These are phyloP conservation scores for Parsonsia alboflavescens DNA, from an alignment of 257 asterid genomes.

Conservation along the genomic window DNA sequence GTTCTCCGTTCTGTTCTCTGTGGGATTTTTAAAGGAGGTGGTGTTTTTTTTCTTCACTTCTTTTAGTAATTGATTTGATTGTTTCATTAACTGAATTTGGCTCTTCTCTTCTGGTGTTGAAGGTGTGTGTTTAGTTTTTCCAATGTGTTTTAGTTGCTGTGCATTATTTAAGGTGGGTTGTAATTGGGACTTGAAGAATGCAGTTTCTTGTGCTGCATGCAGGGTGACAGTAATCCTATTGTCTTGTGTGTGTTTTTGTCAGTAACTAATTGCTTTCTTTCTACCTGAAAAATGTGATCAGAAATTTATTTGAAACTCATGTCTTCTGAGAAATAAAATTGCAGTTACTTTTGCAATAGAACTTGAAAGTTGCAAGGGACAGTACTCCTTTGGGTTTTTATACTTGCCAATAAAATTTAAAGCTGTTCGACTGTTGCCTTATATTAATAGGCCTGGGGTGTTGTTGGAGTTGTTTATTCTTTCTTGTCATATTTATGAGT, in stretches of 20 bases:
- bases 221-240: background rate
- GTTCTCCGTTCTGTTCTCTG: background rate
- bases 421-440: background rate
- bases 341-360: background rate
- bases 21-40: background rate
- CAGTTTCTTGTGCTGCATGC: slow-evolving; percentile 14
- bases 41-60: background rate
- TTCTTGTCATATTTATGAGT: background rate
- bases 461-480: background rate
- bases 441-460: background rate
- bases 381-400: background rate
- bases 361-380: no score
- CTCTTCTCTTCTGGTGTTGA: background rate
- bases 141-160: background rate
- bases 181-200: slow-evolving; percentile 7
- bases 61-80: background rate
- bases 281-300: background rate
- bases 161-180: background rate
- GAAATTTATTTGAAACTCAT: background rate
- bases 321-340: background rate
- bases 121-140: background rate
- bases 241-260: background rate
- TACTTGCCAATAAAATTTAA: background rate
- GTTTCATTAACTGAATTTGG: slow-evolving; percentile 7
- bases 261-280: background rate